Base-by-base conservation (phyloP, 2,329 filamentous ascomycete genomes). In the Arthroderma sp. region DNA sequence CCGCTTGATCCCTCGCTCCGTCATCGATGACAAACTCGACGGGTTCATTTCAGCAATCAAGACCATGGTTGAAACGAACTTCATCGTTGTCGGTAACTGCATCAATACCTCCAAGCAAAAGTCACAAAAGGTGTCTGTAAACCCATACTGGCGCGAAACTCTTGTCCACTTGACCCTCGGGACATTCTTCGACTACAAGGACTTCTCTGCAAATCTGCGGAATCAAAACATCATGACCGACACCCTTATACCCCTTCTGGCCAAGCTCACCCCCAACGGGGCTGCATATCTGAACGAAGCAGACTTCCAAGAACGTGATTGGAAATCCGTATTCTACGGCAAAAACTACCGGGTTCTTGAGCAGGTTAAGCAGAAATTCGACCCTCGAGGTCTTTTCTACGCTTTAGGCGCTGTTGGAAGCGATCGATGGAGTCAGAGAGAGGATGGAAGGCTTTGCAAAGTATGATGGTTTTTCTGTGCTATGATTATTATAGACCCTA, bases 271-370 rank as follows among this genome's bases (percentile, higher is more conserved):
- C 11, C 66, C 66, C 0, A 53, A 58, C 36, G 56, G 58, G 2
- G 62, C 63, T 3, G 54, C 53, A 4, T 70, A 70, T 47, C 50
- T 67, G 47, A 69, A 68, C 43, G 66, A 69, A 46, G 51, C 42
- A 5, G 36, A 49, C 42, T 48, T 48, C 33, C 28, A 45, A 8
- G 49, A 54, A 31, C 53, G 51, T 2, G 32, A 54, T 11, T 56
- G 51, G 48, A 31, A 55, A 37, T 10, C 49, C 9, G 50, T 46
- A 4, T 56, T 50, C 39, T 56, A 44, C 29, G 54, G 54, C 4
- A 46, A 45, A 7, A 54, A 58, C 36, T 60, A 60, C 45, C 44
- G 40, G 1, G 41, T 47, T 28, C 44, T 61, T 33, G 38, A 54
- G 44, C 30, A 51, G 38, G 38, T 60, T 28, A 60, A 60, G 52